These are phyloP conservation scores for Artemisia annua DNA, from an alignment of 129 eudicot genomes.

Conservation along the genomic window DNA sequence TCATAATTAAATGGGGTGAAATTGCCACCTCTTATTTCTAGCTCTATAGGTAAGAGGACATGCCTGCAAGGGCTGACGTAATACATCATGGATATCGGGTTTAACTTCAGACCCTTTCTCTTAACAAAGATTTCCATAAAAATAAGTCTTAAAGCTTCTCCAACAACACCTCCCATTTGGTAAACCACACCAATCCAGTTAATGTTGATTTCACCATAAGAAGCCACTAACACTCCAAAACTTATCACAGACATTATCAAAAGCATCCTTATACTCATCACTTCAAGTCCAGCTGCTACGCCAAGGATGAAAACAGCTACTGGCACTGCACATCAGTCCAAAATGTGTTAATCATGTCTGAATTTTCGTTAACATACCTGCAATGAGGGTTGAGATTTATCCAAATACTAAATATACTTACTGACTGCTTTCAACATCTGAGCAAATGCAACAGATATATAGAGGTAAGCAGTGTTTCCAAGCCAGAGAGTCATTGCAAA, in stretches of 20 bases:
- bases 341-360: background rate
- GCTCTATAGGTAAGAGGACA: constrained; percentile 26
- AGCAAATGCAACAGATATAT: constrained; percentile 95
- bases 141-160: constrained; percentile 92
- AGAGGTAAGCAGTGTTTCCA: constrained; percentile 98
- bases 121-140: constrained; percentile 95
- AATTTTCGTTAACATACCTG: background rate
- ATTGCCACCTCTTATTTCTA: constrained; percentile 6
- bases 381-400: constrained; percentile 9
- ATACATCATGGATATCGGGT: constrained; percentile 89
- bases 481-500: constrained; percentile 99
- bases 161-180: constrained; percentile 99
- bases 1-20: background rate
- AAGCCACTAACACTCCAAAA: constrained; percentile 89
- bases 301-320: constrained; percentile 94
- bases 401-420: constrained; percentile 42
- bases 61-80: constrained; percentile 99
- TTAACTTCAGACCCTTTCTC: constrained; percentile 81
- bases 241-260: constrained; percentile 95
- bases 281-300: constrained; percentile 92
- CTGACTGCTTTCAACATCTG: constrained; percentile 98
- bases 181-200: constrained; percentile 95
- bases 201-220: constrained; percentile 87
- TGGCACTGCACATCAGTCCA: constrained; percentile 64
- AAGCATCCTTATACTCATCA: constrained; percentile 89